Conservation (phyloP, 306 rosid genomes). For the Clitoria ternatea region DNA sequence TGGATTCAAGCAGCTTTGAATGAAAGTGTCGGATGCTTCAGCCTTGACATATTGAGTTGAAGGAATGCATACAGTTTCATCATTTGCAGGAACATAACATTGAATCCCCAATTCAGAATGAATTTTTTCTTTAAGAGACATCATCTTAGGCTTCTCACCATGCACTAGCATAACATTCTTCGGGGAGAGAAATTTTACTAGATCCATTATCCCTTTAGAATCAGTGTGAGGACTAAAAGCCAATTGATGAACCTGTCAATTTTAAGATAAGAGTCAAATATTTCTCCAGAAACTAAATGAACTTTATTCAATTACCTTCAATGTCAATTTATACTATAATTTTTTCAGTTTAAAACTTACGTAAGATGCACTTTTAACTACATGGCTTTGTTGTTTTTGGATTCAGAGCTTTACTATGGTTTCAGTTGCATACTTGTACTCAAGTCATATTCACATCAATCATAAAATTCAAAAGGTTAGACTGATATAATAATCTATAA, state of each 20-base stretch:
- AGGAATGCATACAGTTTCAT: slow-evolving; percentile 54
- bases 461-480: background rate
- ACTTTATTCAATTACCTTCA: background rate
- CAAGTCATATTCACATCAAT: background rate
- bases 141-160: slow-evolving; percentile 90
- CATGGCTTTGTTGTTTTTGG: background rate
- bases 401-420: slow-evolving; percentile 14
- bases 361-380: background rate
- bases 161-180: slow-evolving; percentile 88
- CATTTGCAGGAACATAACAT: slow-evolving; percentile 75
- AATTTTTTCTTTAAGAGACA: slow-evolving; percentile 65
- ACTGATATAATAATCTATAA: background rate
- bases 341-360: background rate
- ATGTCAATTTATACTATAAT: background rate
- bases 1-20: slow-evolving; percentile 51
- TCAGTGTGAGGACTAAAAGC: slow-evolving; percentile 96
- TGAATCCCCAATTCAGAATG: slow-evolving; percentile 75
- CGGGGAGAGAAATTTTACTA: slow-evolving; percentile 81
- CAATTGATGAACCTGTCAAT: slow-evolving; percentile 84
- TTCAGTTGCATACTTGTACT: background rate
- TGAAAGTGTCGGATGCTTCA: slow-evolving; percentile 48
- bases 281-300: slow-evolving; percentile 11
- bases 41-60: slow-evolving; percentile 57
- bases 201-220: slow-evolving; percentile 96
- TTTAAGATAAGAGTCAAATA: slow-evolving; percentile 2